A percentile compares a stretch with the other conserved stretches of the same genome.
Conservation (phyloP, 441 rosid species). For the Breynia disticha region DNA sequence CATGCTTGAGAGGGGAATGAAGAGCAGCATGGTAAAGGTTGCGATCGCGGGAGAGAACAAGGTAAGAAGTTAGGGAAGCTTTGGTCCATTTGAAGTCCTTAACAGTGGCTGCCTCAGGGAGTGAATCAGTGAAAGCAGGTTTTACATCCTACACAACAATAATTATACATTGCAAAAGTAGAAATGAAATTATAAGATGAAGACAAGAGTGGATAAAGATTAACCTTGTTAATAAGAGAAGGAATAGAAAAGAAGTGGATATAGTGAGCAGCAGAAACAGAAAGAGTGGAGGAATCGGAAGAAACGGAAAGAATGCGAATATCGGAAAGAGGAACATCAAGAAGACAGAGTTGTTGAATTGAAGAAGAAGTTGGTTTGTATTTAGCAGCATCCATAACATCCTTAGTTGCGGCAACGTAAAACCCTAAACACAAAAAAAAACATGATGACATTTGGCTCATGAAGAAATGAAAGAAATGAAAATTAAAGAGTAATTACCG, state of each 20-base stretch:
- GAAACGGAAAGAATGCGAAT: slow-evolving; percentile 54
- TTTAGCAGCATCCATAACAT: slow-evolving; percentile 48
- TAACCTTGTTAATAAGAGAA: slow-evolving; percentile 55
- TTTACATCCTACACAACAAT: slow-evolving; percentile 31
- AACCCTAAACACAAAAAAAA: slow-evolving; percentile 48
- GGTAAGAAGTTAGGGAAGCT: slow-evolving; percentile 39
- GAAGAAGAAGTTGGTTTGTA: slow-evolving; percentile 22
- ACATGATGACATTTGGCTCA: not conserved
- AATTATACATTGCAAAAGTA: not conserved
- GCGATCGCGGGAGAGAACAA: slow-evolving; percentile 46
- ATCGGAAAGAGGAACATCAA: slow-evolving; percentile 43
- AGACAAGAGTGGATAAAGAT: not conserved
- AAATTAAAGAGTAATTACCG: slow-evolving; percentile 24
- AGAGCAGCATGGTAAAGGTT: slow-evolving; percentile 50
- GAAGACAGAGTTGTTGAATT: slow-evolving; percentile 45
- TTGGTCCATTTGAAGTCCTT: slow-evolving; percentile 69
- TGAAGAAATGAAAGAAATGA: not conserved
- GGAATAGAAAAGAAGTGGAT: slow-evolving; percentile 48
- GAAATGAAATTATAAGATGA: not conserved
- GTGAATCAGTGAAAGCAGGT: slow-evolving; percentile 41
- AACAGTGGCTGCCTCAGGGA: slow-evolving; percentile 38
- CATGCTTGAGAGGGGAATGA: slow-evolving; percentile 30
- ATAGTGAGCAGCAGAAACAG: slow-evolving; percentile 37
- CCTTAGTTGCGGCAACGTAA: slow-evolving; percentile 61
- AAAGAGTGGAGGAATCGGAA: slow-evolving; percentile 49